These are phyloP conservation scores for Pseudogymnoascus sp. DNA, from an alignment of 2,329 filamentous ascomycete genomes.

Conservation along the genomic window DNA sequence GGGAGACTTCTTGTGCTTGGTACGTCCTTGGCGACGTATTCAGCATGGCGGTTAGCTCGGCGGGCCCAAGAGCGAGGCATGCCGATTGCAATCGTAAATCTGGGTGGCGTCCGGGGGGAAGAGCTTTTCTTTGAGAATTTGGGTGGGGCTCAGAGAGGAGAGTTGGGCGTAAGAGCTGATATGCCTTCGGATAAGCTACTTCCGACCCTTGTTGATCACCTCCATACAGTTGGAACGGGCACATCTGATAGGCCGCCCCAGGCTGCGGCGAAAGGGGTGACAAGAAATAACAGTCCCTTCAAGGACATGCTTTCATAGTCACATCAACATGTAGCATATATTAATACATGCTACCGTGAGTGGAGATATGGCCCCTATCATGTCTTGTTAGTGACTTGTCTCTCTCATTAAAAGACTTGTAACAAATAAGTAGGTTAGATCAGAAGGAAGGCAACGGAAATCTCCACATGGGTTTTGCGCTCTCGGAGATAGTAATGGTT, in stretches of 20 bases:
- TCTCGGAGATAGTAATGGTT: slow-evolving; percentile 75
- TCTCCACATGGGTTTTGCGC: slow-evolving; percentile 93
- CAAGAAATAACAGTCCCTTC: slow-evolving; percentile 35
- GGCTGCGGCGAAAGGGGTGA: slow-evolving; percentile 22
- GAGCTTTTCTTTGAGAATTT: slow-evolving; percentile 60
- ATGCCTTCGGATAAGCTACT: slow-evolving; percentile 51
- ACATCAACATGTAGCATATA: slow-evolving; percentile 16
- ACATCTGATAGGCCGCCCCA: slow-evolving; percentile 14
- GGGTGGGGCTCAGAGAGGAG: slow-evolving; percentile 43
- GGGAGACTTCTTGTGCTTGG: slow-evolving; percentile 72
- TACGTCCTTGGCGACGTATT: slow-evolving; percentile 89
- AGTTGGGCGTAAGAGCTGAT: slow-evolving; percentile 49
- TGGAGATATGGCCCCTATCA: neutral
- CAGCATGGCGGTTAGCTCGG: slow-evolving; percentile 84
- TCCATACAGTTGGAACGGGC: slow-evolving; percentile 32
- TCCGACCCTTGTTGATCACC: slow-evolving; percentile 47
- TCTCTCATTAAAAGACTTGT: neutral
- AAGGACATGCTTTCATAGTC: slow-evolving; percentile 53
- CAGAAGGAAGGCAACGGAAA: slow-evolving; percentile 99
- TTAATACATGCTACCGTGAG: neutral
- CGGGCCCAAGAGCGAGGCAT: slow-evolving; percentile 73
- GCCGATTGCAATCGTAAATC: slow-evolving; percentile 80
- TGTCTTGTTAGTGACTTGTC: neutral
- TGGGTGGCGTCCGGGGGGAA: slow-evolving; percentile 77
- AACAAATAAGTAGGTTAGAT: slow-evolving; percentile 35